Percentiles rank a stretch among this genome's conserved stretches.
These are phyloP conservation scores for Diaporthe sp. DNA, from an alignment of 2,329 filamentous ascomycete species.

Conservation along the genomic window DNA sequence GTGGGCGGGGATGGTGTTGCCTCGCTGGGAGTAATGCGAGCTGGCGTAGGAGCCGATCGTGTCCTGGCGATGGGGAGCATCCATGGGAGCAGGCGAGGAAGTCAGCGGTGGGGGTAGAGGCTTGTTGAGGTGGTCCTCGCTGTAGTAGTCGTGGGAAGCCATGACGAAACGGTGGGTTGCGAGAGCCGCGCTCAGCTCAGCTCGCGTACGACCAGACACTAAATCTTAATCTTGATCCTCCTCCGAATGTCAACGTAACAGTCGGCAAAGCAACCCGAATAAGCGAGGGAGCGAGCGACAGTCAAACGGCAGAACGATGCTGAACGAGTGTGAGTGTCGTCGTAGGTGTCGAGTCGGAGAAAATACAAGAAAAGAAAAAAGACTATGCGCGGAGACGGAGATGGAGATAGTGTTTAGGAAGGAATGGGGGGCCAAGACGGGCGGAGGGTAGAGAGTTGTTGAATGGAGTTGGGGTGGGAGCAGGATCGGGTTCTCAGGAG, in stretches of 20 bases:
- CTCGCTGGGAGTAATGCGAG: conserved; percentile 50
- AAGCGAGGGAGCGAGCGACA: conserved; percentile 7
- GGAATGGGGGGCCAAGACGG: conserved; percentile 14
- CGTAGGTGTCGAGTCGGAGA: not conserved
- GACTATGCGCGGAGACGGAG: conserved; percentile 1
- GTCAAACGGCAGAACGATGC: not conserved
- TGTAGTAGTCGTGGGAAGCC: conserved; percentile 77
- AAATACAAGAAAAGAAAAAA: not conserved
- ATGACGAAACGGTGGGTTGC: conserved; percentile 55
- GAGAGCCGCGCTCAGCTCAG: conserved; percentile 40
- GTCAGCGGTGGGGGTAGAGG: conserved; percentile 37
- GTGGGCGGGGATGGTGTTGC: conserved; percentile 50
- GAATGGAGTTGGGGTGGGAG: conserved; percentile 4
- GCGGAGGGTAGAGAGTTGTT: conserved; percentile 15
- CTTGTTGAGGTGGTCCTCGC: conserved; percentile 42
- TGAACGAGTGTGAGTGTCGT: conserved; percentile 15
- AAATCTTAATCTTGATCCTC: conserved; percentile 1
- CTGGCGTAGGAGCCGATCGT: conserved; percentile 29
- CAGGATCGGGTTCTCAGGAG: conserved; percentile 25
- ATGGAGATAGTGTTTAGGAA: not conserved
- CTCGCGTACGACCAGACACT: conserved; percentile 28
- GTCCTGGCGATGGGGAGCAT: conserved; percentile 33
- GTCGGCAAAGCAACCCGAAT: not conserved
- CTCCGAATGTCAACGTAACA: conserved; percentile 30
- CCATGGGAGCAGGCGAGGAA: conserved; percentile 38